Evolutionary conservation across 176 grass and related monocot genomes (phyloP).

Genomic region (Cenchrus fungigraminus): DNA sequence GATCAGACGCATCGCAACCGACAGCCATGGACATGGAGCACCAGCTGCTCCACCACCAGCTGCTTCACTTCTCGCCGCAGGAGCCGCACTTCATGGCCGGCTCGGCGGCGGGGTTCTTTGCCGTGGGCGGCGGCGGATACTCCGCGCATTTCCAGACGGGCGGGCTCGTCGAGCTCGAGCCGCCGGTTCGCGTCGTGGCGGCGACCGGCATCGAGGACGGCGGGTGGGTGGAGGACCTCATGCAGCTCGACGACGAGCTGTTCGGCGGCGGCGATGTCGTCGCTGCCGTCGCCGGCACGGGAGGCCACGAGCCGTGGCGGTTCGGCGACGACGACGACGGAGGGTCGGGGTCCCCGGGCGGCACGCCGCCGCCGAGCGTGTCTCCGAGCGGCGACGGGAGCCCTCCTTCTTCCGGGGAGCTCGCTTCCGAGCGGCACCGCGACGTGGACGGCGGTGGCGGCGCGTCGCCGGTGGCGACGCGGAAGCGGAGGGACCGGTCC

Average conservation of each 20-base stretch:
- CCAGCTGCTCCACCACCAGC: not conserved
- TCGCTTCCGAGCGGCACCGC: slow-evolving; percentile 5
- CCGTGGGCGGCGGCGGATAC: not conserved
- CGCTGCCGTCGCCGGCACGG: not conserved
- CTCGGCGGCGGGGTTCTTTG: slow-evolving; percentile 18
- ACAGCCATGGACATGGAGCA: slow-evolving; percentile 4
- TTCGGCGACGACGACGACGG: slow-evolving; percentile 14
- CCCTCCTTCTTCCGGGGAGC: slow-evolving; percentile 10
- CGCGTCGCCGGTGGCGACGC: slow-evolving; percentile 3
- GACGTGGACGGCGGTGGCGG: slow-evolving; percentile 50
- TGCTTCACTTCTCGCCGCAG: slow-evolving; percentile 4
- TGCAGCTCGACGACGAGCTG: slow-evolving; percentile 54
- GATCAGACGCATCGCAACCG: too few species aligned
- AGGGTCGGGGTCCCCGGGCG: not conserved
- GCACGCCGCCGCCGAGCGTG: not conserved
- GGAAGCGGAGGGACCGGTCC: slow-evolving; percentile 74
- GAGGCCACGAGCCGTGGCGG: not conserved
- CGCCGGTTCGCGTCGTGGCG: too few species aligned
- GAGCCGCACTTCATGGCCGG: slow-evolving; percentile 32
- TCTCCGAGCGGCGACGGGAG: slow-evolving; percentile 38
- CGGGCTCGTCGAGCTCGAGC: not conserved
- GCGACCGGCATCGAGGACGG: not conserved
- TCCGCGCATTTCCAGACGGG: not conserved
- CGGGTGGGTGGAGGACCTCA: slow-evolving; percentile 51
- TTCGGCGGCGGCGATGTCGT: not conserved